Percentiles rank a stretch among this genome's conserved stretches.
These are phyloP conservation scores for Massariosphaeria phaeospora DNA, from an alignment of 495 filamentous ascomycete genomes.

Conservation along the genomic window DNA sequence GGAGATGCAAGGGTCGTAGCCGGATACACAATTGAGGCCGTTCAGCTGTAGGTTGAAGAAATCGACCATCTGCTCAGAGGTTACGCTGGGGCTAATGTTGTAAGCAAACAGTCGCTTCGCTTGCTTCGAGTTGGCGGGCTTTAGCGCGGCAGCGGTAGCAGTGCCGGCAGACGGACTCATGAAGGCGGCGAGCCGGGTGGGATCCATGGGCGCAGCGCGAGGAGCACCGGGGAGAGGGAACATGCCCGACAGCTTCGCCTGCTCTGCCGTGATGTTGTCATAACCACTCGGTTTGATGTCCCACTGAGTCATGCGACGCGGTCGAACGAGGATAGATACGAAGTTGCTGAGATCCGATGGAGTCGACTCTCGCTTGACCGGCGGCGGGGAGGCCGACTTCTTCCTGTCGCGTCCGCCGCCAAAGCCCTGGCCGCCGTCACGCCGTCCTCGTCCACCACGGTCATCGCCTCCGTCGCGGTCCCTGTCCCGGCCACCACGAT, in stretches of 20 bases:
- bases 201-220: conserved; percentile 93
- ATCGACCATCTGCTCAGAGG: conserved; percentile 64
- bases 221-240: conserved; percentile 96
- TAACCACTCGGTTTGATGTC: conserved; percentile 98
- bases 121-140: conserved; percentile 88
- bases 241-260: conserved; percentile 98
- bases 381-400: conserved; percentile 70
- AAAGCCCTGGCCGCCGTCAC: conserved; percentile 33
- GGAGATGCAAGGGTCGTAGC: conserved; percentile 78
- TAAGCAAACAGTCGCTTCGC: conserved; percentile 83
- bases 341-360: conserved; percentile 91
- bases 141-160: conserved; percentile 71
- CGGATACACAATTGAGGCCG: conserved; percentile 81
- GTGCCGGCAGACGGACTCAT: conserved; percentile 80
- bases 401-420: conserved; percentile 52
- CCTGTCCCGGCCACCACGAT: conserved; percentile 41
- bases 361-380: conserved; percentile 81
- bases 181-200: conserved; percentile 87
- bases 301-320: conserved; percentile 93
- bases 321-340: conserved; percentile 69
- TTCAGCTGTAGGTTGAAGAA: conserved; percentile 98
- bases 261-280: conserved; percentile 97
- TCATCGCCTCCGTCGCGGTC: background rate
- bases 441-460: conserved; percentile 47
- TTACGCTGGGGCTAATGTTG: conserved; percentile 66